Evolutionary conservation across 1,139 yeast species (phyloP).

Genomic region (Dujonia santamariae): DNA sequence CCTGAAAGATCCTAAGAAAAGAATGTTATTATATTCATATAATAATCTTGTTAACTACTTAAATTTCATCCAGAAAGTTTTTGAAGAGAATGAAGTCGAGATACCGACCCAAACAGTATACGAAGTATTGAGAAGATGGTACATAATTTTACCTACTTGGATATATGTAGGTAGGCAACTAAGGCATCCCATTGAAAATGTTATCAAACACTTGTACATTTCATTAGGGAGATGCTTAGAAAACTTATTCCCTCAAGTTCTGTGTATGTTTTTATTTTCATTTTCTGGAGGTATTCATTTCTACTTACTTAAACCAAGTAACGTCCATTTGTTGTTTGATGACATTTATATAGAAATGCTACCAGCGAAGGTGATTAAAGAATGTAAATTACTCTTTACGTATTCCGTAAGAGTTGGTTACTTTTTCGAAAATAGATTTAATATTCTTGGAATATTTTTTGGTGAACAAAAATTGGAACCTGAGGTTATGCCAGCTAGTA

Average conservation of each 20-base stretch:
- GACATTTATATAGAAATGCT: slow-evolving; percentile 1
- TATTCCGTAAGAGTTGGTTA: slow-evolving; percentile 13
- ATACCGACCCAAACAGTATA: slow-evolving; percentile 11
- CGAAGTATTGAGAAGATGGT: slow-evolving; percentile 23
- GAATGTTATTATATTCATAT: slow-evolving; percentile 12
- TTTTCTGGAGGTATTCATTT: slow-evolving; percentile 22
- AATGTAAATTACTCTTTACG: slow-evolving; percentile 1
- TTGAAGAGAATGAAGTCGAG: neutral
- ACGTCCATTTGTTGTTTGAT: slow-evolving; percentile 3
- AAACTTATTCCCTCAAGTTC: slow-evolving; percentile 23
- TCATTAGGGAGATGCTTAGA: slow-evolving; percentile 19
- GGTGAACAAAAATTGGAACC: slow-evolving; percentile 16
- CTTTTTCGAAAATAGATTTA: slow-evolving; percentile 23
- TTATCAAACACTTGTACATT: slow-evolving; percentile 17
- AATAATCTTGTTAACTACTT: slow-evolving; percentile 12
- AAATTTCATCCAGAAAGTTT: neutral
- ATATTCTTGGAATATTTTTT: slow-evolving; percentile 16
- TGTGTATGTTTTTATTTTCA: slow-evolving; percentile 21
- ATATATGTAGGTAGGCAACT: slow-evolving; percentile 14
- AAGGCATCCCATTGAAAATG: slow-evolving; percentile 16
- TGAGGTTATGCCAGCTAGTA: slow-evolving; percentile 7
- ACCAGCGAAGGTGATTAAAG: neutral
- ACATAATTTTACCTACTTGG: slow-evolving; percentile 22
- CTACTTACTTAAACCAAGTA: slow-evolving; percentile 9
- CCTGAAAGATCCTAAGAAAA: slow-evolving; percentile 3